Evolutionary conservation across 768 basidiomycete species (phyloP), one percentile per base, ranked within the genome.

Genomic region (Trametes maxima): DNA sequence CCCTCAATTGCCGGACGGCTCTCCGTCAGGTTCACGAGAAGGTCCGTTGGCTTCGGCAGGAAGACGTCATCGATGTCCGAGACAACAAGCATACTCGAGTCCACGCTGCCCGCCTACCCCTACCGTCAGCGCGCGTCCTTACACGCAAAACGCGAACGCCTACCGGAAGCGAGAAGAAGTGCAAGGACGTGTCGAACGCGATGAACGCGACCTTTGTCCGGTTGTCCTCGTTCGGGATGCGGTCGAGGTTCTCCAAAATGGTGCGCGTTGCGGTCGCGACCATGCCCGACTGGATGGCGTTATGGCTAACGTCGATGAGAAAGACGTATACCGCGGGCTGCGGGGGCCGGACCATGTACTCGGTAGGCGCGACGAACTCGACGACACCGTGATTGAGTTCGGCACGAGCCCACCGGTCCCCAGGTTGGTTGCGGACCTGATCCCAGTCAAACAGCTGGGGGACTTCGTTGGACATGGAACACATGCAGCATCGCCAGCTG

Each of bases 381-480:
- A 99, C 93, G n/a, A 89, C 91, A 37, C 89, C 85, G 72, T 92
- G 86, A 69, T 97, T 98, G 54, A 99, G 82, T 77, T 99, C 97
- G 1, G 92, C 87, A 62, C 97, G 87, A 25, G 85, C 78, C 95
- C 97, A 99, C 57, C 97, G 80, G 75, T 99, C 97, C 13, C 93
- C 95, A 33, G 95, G 95, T 73, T 94, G 90, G 71, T 96, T 97
- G 65, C 85, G 87, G 54, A 82, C 85, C 74, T 95, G 92, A 73
- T 99, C 94, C 97, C 97, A 99, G 73, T 99, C 97, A 72, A 98
- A 98, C 53, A 97, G 79, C 69, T 98, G 95, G 22, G 97, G 97
- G 0, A 98, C 95, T 75, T 98, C 97, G 73, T 98, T 99, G 43
- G 93, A 91, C 83, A 98, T 87, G 69, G 90, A 92, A 75, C 97